Evolutionary conservation across 176 grass and related monocot genomes (phyloP), one percentile per base, ranked within the genome.

Genomic region (Phyllostachys edulis): DNA sequence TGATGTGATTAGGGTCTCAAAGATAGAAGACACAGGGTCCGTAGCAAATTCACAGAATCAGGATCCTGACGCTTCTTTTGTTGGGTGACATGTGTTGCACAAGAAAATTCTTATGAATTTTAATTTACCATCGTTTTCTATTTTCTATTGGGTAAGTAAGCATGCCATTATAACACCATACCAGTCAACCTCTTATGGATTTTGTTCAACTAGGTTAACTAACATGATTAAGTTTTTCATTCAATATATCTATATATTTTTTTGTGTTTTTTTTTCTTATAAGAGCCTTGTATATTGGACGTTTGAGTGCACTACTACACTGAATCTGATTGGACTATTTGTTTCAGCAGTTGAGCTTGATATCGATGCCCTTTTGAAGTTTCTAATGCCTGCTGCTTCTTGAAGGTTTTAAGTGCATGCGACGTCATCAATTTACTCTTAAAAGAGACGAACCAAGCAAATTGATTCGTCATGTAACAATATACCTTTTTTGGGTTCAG

Each of bases 11-110:
- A 74, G 80, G 54, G 56, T 21, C 26, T 75, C 83, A 69, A 88
- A 52, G 21, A 82, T 51, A 9, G 83, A 89, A 23, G 70, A 77
- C 52, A 75, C 55, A 51, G 7, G 80, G 37, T 91, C 86, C 20
- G 87, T 81, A 49, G 76, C 90, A 69, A 85, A 89, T 74, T 15
- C 38, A 71, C 0, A 42, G 6, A 62, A 80, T 36, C 26, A 39
- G 41, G 13, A 59, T 66, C 46, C 40, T 84, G 77, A 67, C 24
- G 6, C 24, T 39, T 36, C 18, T 56, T 34, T 36, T 23, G 37
- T 15, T 38, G 50, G 29, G 29, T 29, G 26, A 55, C 16, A 20
- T 11, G 16, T 75, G 27, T 5, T 55, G 17, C 49, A 11, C 16
- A 13, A 5, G 18, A 37, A 21, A 12, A 29, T 36, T 41, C 7